Percentiles rank a stretch among this genome's conserved stretches.
These are phyloP conservation scores for Vicia villosa DNA, from an alignment of 306 rosid species.

Conservation along the genomic window DNA sequence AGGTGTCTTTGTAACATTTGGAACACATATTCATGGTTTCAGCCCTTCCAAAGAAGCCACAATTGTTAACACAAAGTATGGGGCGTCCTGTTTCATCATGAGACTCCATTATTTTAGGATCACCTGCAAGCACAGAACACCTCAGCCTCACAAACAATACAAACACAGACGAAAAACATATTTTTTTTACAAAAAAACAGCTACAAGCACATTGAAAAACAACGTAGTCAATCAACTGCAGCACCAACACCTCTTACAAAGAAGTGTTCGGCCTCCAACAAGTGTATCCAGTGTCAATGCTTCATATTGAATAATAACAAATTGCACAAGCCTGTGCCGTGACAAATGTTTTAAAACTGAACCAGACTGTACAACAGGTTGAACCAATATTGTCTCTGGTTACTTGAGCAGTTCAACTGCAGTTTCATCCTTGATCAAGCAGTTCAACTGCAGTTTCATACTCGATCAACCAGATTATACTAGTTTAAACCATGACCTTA, in stretches of 20 bases:
- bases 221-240: background rate
- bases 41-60: slow-evolving; percentile 82
- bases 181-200: background rate
- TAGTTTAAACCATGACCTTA: background rate
- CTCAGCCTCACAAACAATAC: background rate
- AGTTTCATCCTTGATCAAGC: background rate
- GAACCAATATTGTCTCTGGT: background rate
- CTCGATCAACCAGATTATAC: too few relatives aligned
- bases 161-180: background rate
- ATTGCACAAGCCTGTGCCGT: background rate
- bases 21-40: slow-evolving; percentile 88
- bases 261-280: too few relatives aligned
- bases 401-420: background rate
- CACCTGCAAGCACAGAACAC: slow-evolving; percentile 46
- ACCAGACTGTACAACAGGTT: background rate
- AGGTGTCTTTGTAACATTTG: slow-evolving; percentile 74
- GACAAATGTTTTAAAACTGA: background rate
- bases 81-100: slow-evolving; percentile 70
- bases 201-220: background rate
- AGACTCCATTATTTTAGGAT: slow-evolving; percentile 60
- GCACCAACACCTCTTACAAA: too few relatives aligned
- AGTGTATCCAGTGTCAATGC: too few relatives aligned
- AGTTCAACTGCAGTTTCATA: background rate
- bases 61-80: slow-evolving; percentile 70
- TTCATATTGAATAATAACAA: background rate